A percentile compares a stretch with the other conserved stretches of the same genome.
phyloP scores from a whole-genome alignment of 1,284 basidiomycete genomes.

The Gymnopus androsaceus region DNA sequence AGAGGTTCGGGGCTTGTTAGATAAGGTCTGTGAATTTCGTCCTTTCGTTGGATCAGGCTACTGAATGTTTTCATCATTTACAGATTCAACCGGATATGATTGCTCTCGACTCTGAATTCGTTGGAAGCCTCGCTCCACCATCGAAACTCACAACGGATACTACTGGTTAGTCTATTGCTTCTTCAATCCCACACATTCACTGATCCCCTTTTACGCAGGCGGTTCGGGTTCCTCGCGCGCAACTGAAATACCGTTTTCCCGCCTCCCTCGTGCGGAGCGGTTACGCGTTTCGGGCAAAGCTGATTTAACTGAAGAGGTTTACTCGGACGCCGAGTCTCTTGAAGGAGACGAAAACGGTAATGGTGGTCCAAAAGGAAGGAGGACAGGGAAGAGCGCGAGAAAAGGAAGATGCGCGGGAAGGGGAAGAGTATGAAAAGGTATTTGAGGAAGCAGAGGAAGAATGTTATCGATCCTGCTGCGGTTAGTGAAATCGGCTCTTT shows the following conservation, averaged over 20 bases:
- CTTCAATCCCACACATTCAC: too few relatives aligned
- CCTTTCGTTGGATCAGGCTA: not conserved
- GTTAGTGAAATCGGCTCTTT: conserved; percentile 45
- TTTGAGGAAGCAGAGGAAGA: conserved; percentile 87
- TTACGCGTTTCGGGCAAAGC: conserved; percentile 71
- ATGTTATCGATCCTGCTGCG: conserved; percentile 85
- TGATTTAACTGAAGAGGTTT: conserved; percentile 62
- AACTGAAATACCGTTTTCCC: conserved; percentile 62
- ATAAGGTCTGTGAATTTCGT: conserved; percentile 63
- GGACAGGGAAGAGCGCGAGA: conserved; percentile 60
- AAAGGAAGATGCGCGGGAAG: conserved; percentile 83
- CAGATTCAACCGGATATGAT: conserved; percentile 94
- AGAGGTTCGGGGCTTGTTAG: conserved; percentile 88
- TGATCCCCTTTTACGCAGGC: not conserved
- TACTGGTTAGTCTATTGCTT: conserved; percentile 40
- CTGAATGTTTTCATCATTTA: not conserved
- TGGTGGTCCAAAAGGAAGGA: conserved; percentile 37
- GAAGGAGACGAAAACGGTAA: too few relatives aligned
- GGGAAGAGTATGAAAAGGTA: conserved; percentile 83
- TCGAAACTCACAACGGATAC: conserved; percentile 50
- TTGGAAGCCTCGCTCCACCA: conserved; percentile 71
- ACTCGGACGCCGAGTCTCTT: conserved; percentile 39
- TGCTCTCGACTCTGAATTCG: conserved; percentile 82
- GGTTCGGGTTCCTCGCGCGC: conserved; percentile 26
- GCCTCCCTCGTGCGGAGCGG: conserved; percentile 74